Evolutionary conservation across 495 filamentous ascomycete genomes (phyloP).

Genomic region (Penicillium pulvis): DNA sequence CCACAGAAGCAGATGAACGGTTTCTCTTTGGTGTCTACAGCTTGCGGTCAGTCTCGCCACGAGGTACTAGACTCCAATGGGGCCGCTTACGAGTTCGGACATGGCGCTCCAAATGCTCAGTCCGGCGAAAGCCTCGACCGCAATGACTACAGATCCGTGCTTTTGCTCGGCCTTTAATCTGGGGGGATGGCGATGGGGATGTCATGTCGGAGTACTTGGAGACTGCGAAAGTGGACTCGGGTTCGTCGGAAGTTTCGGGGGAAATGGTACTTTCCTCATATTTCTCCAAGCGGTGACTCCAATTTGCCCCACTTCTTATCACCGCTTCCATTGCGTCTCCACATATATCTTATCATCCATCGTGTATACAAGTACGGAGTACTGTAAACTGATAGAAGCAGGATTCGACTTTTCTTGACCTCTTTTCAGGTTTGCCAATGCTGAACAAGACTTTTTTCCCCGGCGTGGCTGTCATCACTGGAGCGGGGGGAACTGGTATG

Average conservation of each 20-base stretch:
- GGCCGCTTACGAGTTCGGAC: slow-evolving; percentile 52
- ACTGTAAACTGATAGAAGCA: no score
- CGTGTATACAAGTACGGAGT: neutral
- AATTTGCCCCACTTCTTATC: slow-evolving; percentile 16
- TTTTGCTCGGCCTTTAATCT: slow-evolving; percentile 35
- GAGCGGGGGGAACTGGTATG: slow-evolving; percentile 34
- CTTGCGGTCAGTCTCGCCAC: slow-evolving; percentile 17
- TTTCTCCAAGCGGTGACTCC: slow-evolving; percentile 27
- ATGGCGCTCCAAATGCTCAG: slow-evolving; percentile 57
- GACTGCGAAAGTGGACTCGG: slow-evolving; percentile 23
- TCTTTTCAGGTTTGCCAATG: neutral
- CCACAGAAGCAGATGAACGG: slow-evolving; percentile 58
- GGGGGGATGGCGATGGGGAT: slow-evolving; percentile 34
- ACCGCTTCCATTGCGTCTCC: neutral
- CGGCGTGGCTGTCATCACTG: slow-evolving; percentile 36
- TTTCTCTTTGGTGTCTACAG: slow-evolving; percentile 55
- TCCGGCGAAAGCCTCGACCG: slow-evolving; percentile 43
- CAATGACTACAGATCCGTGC: slow-evolving; percentile 44
- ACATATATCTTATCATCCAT: neutral
- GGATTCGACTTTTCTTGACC: no score
- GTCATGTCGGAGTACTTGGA: slow-evolving; percentile 38
- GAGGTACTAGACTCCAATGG: slow-evolving; percentile 28
- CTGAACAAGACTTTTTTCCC: slow-evolving; percentile 23
- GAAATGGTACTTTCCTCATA: neutral
- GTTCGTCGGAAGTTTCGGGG: neutral